These are phyloP conservation scores for Spergularia azorica DNA, from an alignment of 179 eudicot genomes.

Conservation along the genomic window DNA sequence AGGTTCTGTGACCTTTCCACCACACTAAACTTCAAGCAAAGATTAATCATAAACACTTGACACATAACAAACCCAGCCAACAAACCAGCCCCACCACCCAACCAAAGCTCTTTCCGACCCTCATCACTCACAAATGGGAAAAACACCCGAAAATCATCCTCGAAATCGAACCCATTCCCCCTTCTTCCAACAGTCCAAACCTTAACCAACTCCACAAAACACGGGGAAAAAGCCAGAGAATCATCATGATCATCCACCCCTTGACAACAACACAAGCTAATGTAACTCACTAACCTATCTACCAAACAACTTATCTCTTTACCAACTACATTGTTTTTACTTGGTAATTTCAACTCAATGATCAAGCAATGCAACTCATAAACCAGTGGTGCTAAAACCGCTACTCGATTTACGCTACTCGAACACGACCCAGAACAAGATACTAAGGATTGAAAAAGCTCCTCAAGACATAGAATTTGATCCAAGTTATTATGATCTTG, in stretches of 20 bases:
- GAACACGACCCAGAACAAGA: constrained; percentile 56
- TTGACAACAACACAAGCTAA: constrained; percentile 53
- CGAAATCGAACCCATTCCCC: constrained; percentile 37
- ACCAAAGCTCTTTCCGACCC: constrained; percentile 32
- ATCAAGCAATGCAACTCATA: constrained; percentile 51
- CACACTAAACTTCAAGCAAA: constrained; percentile 48
- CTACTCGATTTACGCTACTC: constrained; percentile 48
- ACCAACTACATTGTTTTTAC: constrained; percentile 25
- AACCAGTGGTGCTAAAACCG: constrained; percentile 64
- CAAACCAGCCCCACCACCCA: constrained; percentile 43
- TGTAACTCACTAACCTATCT: constrained; percentile 52
- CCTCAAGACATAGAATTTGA: constrained; percentile 42
- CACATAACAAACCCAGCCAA: constrained; percentile 72
- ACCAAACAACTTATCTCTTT: constrained; percentile 50
- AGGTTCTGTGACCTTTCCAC: constrained; percentile 36
- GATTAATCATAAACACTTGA: constrained; percentile 53
- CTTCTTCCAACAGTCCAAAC: constrained; percentile 59
- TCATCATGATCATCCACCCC: constrained; percentile 36
- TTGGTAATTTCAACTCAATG: constrained; percentile 24
- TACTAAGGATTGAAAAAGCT: constrained; percentile 56
- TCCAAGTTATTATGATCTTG: constrained; percentile 27
- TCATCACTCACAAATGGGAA: constrained; percentile 55
- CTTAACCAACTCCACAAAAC: constrained; percentile 60
- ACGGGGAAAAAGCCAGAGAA: constrained; percentile 31
- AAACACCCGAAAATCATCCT: constrained; percentile 56